Evolutionary conservation across 2,329 filamentous ascomycete species (phyloP).

Genomic region (Aspergillus tubingensis): DNA sequence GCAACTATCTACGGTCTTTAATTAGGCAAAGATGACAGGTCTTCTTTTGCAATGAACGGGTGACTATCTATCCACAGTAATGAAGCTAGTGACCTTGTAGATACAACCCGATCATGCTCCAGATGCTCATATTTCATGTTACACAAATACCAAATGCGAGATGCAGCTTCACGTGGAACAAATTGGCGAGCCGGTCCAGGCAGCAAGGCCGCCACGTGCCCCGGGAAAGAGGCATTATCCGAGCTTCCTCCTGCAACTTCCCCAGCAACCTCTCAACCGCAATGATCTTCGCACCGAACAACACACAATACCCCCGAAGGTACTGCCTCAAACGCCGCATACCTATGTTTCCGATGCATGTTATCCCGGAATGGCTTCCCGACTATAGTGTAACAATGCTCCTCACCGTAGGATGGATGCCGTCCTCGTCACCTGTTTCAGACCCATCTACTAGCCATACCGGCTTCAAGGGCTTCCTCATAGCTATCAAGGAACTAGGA

Average conservation of each 20-base stretch:
- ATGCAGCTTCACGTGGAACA: neutral
- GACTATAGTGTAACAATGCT: neutral
- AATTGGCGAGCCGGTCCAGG: neutral
- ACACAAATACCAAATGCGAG: neutral
- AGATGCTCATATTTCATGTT: neutral
- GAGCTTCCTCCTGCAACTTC: neutral
- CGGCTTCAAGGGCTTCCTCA: neutral
- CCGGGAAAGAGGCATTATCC: neutral
- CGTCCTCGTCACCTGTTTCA: neutral
- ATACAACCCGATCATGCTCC: too few species aligned
- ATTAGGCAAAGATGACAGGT: too few species aligned
- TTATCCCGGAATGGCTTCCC: neutral
- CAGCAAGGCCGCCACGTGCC: neutral
- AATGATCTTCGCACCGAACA: too few species aligned
- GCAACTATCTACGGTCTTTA: too few species aligned
- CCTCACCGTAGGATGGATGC: neutral
- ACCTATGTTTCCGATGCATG: too few species aligned
- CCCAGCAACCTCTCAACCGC: neutral
- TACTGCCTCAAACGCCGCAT: too few species aligned
- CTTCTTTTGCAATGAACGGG: too few species aligned
- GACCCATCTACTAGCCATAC: neutral
- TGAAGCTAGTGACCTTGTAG: too few species aligned
- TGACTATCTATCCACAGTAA: too few species aligned
- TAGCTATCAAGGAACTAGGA: neutral
- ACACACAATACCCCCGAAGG: too few species aligned